Evolutionary conservation across 148 eudicot species (phyloP).

Genomic region (Oxyria digyna): DNA sequence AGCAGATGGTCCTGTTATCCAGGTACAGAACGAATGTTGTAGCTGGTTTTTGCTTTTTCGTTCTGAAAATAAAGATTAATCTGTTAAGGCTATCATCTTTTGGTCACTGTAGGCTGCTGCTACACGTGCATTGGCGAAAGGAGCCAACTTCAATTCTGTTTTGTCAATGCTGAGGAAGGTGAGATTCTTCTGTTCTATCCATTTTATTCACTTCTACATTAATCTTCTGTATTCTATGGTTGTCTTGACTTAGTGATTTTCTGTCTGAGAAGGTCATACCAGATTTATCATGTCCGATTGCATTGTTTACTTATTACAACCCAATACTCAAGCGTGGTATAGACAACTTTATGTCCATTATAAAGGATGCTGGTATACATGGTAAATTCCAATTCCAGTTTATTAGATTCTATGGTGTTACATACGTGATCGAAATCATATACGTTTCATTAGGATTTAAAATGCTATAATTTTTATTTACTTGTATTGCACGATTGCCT

Average conservation of each 20-base stretch:
- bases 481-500: background rate
- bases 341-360: conserved; percentile 70
- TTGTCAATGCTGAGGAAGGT: conserved; percentile 68
- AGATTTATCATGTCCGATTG: conserved; percentile 74
- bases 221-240: background rate
- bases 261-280: conserved; percentile 51
- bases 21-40: conserved; percentile 27
- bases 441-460: background rate
- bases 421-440: background rate
- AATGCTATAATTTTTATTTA: background rate
- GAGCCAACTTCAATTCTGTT: conserved; percentile 66
- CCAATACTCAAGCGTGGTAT: conserved; percentile 90
- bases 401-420: background rate
- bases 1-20: conserved; percentile 97
- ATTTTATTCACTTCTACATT: background rate
- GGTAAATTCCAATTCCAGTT: conserved; percentile 29
- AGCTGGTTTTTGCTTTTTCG: background rate
- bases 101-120: conserved; percentile 60
- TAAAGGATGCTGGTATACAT: conserved; percentile 78
- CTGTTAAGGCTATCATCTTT: background rate
- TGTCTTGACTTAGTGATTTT: conserved; percentile 1
- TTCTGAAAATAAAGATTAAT: background rate
- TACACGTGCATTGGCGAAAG: conserved; percentile 61
- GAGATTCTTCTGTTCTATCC: conserved; percentile 1
- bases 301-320: conserved; percentile 75